Evolutionary conservation across 768 basidiomycete species (phyloP), one percentile per base, ranked within the genome.

Genomic region (Russula brevipes): DNA sequence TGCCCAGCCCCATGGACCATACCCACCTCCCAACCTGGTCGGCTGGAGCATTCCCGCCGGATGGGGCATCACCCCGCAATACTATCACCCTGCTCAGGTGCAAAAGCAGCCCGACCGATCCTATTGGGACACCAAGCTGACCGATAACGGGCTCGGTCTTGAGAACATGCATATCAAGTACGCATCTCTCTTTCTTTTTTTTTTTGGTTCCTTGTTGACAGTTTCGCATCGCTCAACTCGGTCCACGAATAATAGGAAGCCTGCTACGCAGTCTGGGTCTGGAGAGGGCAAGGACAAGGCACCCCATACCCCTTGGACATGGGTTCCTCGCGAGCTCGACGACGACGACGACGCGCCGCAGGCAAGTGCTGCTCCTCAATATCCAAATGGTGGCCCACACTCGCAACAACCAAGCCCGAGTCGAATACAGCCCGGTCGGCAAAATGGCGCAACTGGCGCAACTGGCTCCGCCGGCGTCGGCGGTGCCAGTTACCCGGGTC

Each of bases 261-360:
- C 58, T 33, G 53, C 8, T 19, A 45, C 57, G 24, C 44, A 35
- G n/a, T 36, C 53, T 19, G 30, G 38, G 19, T 17, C 55, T 3
- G 45, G 51, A 53, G 17, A 3, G 17, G 30, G 17, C 46, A 60
- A 70, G 51, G 75, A 76, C 19, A 74, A 75, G 17, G 75, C 73
- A 16, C 74, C 77, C 6, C 76, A 80, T 14, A 89, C 88, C 0
- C 88, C 88, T 8, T 90, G 88, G 88, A 79, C 88, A 60, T 90
- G 88, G 88, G 84, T 68, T 24, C 80, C 72, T 82, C 86, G 31
- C 70, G 78, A 41, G 74, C 75, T 60, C 74, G 85, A 24, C 63
- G 70, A 9, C 70, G 76, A 39, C 70, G 76, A 39, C 73, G 71
- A 19, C 66, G 65, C 41, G 52, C 72, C 54, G 58, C 58, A 51